Evolutionary conservation across 108 stramenopile species (phyloP).

Genomic region (Stephanodiscus triporus): DNA sequence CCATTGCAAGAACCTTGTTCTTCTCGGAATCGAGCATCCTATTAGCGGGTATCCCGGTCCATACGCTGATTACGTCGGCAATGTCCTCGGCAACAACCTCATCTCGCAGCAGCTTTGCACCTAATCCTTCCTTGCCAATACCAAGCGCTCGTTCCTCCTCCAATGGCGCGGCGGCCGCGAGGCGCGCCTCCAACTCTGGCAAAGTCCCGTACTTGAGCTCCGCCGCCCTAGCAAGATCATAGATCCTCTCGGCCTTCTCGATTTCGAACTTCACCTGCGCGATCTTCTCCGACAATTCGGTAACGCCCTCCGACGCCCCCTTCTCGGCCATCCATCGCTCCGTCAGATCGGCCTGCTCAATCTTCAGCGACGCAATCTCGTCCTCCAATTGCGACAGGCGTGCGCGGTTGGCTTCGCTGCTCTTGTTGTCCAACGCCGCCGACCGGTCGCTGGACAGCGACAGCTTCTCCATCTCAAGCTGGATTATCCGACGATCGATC

Average conservation of each 20-base stretch:
- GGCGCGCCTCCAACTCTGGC: slow-evolving; percentile 79
- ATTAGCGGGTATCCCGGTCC: slow-evolving; percentile 94
- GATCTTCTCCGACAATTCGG: slow-evolving; percentile 86
- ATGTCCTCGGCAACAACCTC: slow-evolving; percentile 96
- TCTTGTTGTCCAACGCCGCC: slow-evolving; percentile 28
- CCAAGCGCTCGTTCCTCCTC: slow-evolving; percentile 17
- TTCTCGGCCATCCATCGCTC: slow-evolving; percentile 75
- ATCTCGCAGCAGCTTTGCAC: slow-evolving; percentile 71
- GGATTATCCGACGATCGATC: slow-evolving; percentile 53
- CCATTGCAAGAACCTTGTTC: slow-evolving; percentile 92
- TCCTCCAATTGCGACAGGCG: slow-evolving; percentile 72
- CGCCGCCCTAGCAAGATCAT: slow-evolving; percentile 92
- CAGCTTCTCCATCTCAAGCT: slow-evolving; percentile 73
- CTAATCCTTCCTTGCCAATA: slow-evolving; percentile 21
- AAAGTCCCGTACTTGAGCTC: slow-evolving; percentile 92
- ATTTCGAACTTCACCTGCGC: slow-evolving; percentile 86
- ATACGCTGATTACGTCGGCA: slow-evolving; percentile 87
- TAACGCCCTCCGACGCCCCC: slow-evolving; percentile 75
- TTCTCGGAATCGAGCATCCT: slow-evolving; percentile 91
- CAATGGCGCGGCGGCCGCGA: slow-evolving; percentile 51
- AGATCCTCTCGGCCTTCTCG: slow-evolving; percentile 91
- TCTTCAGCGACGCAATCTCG: slow-evolving; percentile 72
- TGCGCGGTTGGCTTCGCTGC: slow-evolving; percentile 44
- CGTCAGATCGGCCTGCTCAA: slow-evolving; percentile 74
- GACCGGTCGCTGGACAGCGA: slow-evolving; percentile 30